These are phyloP conservation scores for Solanum lycopersicoides DNA, from an alignment of 257 asterid genomes.

Conservation along the genomic window DNA sequence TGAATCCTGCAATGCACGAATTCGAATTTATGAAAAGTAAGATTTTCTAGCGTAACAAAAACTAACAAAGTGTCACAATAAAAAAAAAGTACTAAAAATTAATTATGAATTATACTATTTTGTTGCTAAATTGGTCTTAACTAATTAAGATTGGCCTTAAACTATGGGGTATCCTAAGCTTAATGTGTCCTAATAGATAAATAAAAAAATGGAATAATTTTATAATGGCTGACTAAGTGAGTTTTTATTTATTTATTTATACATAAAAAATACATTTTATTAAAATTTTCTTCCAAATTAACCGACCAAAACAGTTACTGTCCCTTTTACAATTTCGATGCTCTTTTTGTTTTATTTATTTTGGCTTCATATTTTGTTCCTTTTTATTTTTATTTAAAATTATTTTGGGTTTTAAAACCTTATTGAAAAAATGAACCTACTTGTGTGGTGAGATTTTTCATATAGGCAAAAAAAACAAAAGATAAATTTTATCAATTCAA, in stretches of 20 bases:
- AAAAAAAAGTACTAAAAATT: too few relatives aligned
- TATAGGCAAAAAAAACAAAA: neutral
- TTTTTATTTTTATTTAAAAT: neutral
- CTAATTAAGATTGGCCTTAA: neutral
- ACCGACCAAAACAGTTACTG: neutral
- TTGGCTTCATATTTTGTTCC: neutral
- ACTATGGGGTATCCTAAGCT: neutral
- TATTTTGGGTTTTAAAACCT: neutral
- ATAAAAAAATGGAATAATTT: neutral
- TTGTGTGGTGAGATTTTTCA: neutral
- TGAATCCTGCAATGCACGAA: rapidly evolving
- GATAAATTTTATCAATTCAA: neutral
- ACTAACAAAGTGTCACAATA: too few relatives aligned
- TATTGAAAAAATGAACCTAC: neutral
- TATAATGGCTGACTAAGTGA: neutral
- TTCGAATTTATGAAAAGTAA: neutral
- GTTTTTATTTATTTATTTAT: neutral
- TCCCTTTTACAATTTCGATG: neutral
- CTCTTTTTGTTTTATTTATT: neutral
- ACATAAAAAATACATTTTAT: neutral
- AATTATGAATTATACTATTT: neutral
- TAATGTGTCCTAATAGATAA: neutral
- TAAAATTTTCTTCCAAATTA: neutral
- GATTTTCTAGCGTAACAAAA: too few relatives aligned
- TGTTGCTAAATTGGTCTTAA: neutral